Conservation (phyloP, 2,329 filamentous ascomycete species). For the Fusarium pseudoanthophilum region DNA sequence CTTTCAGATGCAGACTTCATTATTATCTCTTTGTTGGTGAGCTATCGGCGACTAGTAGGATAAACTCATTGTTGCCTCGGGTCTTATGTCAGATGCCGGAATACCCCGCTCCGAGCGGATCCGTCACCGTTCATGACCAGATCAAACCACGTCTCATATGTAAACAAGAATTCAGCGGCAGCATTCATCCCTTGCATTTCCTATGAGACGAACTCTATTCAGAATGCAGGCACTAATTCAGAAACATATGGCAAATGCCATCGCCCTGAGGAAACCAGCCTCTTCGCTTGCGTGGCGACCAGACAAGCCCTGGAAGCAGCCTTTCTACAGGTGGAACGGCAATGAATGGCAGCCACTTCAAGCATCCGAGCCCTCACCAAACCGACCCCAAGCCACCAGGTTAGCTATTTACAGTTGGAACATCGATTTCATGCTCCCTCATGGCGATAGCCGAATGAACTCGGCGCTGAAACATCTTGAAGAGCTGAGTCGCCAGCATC, state of each 20-base stretch:
- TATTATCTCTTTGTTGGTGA: background rate
- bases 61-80: background rate
- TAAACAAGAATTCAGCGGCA: fast-evolving
- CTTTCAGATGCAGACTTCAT: fast-evolving
- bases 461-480: slow-evolving; percentile 47
- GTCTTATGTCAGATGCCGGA: background rate
- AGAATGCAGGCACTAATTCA: background rate
- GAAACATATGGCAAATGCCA: background rate
- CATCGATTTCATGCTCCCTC: slow-evolving; percentile 51
- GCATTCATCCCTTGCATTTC: fast-evolving
- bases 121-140: too few species aligned
- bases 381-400: slow-evolving; percentile 14
- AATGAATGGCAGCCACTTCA: background rate
- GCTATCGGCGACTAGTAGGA: background rate
- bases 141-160: too few species aligned
- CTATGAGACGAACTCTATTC: fast-evolving
- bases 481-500: slow-evolving; percentile 2
- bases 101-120: slow-evolving; percentile 4
- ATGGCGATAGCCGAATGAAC: slow-evolving; percentile 47
- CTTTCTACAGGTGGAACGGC: background rate
- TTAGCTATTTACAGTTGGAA: slow-evolving; percentile 51
- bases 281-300: background rate
- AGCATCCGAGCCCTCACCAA: fast-evolving
- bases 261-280: background rate
- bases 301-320: background rate